Conservation (phyloP, 108 stramenopile species). For the Nitzschia palea region DNA sequence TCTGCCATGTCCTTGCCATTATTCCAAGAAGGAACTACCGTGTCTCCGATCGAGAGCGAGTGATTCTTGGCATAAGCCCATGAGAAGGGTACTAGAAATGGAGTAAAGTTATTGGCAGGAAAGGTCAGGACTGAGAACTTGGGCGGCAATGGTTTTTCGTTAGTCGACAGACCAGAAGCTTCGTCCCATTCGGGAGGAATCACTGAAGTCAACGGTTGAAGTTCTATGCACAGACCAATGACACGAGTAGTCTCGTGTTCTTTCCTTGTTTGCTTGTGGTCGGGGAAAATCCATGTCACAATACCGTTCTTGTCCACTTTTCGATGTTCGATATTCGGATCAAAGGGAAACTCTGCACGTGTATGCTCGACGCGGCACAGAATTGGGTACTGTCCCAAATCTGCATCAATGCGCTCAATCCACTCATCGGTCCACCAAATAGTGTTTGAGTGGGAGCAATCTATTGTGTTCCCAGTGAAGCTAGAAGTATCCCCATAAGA, state of each 20-base stretch:
- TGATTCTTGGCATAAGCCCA: constrained; percentile 43
- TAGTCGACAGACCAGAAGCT: not conserved
- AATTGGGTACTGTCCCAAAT: constrained; percentile 39
- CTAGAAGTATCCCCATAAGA: too few species aligned
- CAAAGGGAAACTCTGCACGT: constrained; percentile 56
- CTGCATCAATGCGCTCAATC: constrained; percentile 19
- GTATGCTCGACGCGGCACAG: constrained; percentile 52
- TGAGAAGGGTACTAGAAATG: constrained; percentile 55
- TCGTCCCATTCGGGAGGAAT: constrained; percentile 19
- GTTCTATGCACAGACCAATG: constrained; percentile 30
- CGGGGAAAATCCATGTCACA: constrained; percentile 1
- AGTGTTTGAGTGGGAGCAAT: too few species aligned
- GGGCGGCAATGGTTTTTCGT: constrained; percentile 20
- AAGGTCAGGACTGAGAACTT: constrained; percentile 46
- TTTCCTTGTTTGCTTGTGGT: constrained; percentile 5
- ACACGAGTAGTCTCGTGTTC: not conserved
- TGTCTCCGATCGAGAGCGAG: constrained; percentile 19
- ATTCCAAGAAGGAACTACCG: too few species aligned
- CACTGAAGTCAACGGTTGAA: constrained; percentile 45
- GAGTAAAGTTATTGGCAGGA: constrained; percentile 17
- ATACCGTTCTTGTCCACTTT: constrained; percentile 17
- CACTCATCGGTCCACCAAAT: constrained; percentile 54
- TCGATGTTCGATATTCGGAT: constrained; percentile 32
- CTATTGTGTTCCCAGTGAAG: too few species aligned
- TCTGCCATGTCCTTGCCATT: too few species aligned